Conservation (phyloP, 208 protist genomes). For the Crithidia expoeki region DNA sequence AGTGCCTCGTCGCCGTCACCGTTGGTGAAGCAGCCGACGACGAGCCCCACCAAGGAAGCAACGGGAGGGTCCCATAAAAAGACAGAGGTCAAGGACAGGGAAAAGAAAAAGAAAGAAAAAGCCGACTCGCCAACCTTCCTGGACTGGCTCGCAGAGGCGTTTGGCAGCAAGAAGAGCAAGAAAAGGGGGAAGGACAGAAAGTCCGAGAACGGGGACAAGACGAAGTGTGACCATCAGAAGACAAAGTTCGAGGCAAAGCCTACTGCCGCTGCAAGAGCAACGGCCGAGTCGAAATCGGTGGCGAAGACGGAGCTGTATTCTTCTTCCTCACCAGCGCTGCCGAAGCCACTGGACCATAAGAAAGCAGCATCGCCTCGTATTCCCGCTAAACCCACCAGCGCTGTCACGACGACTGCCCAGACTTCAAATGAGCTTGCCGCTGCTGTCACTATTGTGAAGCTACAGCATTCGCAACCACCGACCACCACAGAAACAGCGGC, state of each 20-base stretch:
- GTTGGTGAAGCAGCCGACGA: not conserved
- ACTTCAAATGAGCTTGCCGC: not conserved
- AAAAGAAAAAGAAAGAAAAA: constrained; percentile 8
- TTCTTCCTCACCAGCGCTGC: not conserved
- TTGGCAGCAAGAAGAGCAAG: constrained; percentile 13
- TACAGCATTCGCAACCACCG: not conserved
- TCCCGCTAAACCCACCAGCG: not conserved
- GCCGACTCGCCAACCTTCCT: constrained; percentile 1
- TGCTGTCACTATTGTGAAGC: not conserved
- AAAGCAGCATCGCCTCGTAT: not conserved
- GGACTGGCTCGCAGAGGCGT: constrained; percentile 7
- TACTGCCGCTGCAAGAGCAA: not conserved
- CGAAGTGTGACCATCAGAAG: not conserved
- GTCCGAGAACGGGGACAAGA: not conserved
- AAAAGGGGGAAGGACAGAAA: constrained; percentile 4
- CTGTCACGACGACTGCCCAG: not conserved
- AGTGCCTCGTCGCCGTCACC: not conserved
- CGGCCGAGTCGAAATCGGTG: not conserved
- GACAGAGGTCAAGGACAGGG: not conserved
- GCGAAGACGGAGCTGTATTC: not conserved
- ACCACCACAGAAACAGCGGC: not conserved
- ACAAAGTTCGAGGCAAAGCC: not conserved
- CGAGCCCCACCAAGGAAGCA: not conserved
- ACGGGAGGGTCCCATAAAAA: not conserved
- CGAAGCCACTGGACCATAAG: not conserved